Conservation (phyloP, 1,284 basidiomycete genomes). For the Blastosporella zonata region DNA sequence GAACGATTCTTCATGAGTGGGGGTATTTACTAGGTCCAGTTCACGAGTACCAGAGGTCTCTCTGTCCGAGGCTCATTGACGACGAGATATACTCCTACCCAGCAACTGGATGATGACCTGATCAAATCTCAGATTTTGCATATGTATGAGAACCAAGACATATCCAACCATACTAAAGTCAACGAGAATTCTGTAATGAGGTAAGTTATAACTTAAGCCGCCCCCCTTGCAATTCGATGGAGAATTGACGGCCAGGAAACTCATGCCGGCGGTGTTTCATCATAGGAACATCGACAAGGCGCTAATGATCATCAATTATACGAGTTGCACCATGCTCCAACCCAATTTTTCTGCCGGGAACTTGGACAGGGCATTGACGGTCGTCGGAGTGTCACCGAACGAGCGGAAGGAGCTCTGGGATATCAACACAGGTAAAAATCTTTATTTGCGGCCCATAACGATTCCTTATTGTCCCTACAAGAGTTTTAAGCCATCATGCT, state of each 20-base stretch:
- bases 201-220: constrained; percentile 15
- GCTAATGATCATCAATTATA: constrained; percentile 22
- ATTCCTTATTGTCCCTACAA: too few relatives aligned
- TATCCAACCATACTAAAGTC: constrained; percentile 21
- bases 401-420: too few relatives aligned
- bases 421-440: too few relatives aligned
- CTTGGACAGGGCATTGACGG: too few relatives aligned
- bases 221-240: not conserved
- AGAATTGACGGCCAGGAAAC: constrained; percentile 19
- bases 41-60: constrained; percentile 32
- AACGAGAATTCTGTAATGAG: constrained; percentile 25
- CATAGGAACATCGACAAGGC: constrained; percentile 17
- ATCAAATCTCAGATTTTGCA: constrained; percentile 20
- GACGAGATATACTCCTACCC: constrained; percentile 6
- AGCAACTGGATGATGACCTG: constrained; percentile 14
- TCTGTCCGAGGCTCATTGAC: constrained; percentile 15
- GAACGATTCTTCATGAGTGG: too few relatives aligned
- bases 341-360: too few relatives aligned
- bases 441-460: too few relatives aligned
- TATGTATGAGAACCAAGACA: constrained; percentile 16
- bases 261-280: constrained; percentile 23
- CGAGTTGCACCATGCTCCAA: constrained; percentile 5
- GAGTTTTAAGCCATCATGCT: too few relatives aligned
- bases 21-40: constrained; percentile 31
- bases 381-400: too few relatives aligned